Evolutionary conservation across 495 filamentous ascomycete genomes (phyloP).

Genomic region (Ramalina intermedia): DNA sequence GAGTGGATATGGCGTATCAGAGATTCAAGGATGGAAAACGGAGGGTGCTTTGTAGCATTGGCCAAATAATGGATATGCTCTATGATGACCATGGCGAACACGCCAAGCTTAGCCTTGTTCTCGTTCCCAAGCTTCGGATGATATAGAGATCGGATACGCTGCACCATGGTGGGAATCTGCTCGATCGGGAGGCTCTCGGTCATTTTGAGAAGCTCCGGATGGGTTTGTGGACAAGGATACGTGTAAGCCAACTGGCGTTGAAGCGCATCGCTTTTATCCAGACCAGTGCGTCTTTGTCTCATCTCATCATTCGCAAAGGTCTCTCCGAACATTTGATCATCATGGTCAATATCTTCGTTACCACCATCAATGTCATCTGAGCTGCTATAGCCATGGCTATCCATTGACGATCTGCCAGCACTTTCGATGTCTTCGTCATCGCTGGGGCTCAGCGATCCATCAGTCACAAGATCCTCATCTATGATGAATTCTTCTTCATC

Average conservation of each 20-base stretch:
- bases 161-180: constrained; percentile 65
- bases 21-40: constrained; percentile 48
- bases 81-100: constrained; percentile 61
- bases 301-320: neutral
- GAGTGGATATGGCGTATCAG: constrained; percentile 73
- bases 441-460: constrained; percentile 28
- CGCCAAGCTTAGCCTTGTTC: constrained; percentile 70
- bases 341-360: constrained; percentile 35
- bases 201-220: constrained; percentile 55
- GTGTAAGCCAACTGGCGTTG: constrained; percentile 54
- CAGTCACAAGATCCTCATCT: constrained; percentile 70
- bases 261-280: no score
- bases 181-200: constrained; percentile 40
- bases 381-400: neutral
- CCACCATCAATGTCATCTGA: constrained; percentile 36
- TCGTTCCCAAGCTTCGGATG: constrained; percentile 71
- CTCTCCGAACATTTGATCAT: constrained; percentile 46
- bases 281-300: neutral
- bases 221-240: constrained; percentile 67
- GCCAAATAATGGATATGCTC: constrained; percentile 62
- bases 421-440: neutral
- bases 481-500: constrained; percentile 89
- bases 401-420: constrained; percentile 12
- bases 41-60: constrained; percentile 31
- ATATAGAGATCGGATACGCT: constrained; percentile 75